Percentiles rank a stretch among this genome's conserved stretches.
Evolutionary conservation across 169 alveolate genomes (phyloP).

Genomic region (Cryptosporidium ubiquitum): DNA sequence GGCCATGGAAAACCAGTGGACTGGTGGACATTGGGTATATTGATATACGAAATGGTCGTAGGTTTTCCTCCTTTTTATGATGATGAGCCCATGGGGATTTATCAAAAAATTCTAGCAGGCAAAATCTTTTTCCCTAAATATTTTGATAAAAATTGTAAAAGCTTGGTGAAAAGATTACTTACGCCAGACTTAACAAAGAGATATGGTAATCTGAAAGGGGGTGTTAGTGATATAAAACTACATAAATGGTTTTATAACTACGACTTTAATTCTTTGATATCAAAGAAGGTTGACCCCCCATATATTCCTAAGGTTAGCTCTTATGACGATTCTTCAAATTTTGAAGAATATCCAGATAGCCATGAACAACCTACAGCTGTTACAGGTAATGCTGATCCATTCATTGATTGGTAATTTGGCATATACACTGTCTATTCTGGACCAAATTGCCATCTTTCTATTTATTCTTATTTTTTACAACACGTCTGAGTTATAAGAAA

Average conservation of each 20-base stretch:
- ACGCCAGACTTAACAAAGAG: slow-evolving; percentile 94
- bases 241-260: slow-evolving; percentile 88
- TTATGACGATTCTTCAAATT: slow-evolving; percentile 84
- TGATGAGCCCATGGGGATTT: slow-evolving; percentile 97
- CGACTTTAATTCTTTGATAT: slow-evolving; percentile 85
- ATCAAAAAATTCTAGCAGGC: slow-evolving; percentile 95
- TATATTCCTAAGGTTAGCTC: slow-evolving; percentile 83
- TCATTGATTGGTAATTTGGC: slow-evolving; percentile 84
- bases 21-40: slow-evolving; percentile 98
- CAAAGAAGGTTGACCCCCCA: slow-evolving; percentile 86
- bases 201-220: slow-evolving; percentile 94
- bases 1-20: slow-evolving; percentile 97
- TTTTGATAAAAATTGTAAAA: slow-evolving; percentile 90
- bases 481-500: not conserved
- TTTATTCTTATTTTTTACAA: not conserved
- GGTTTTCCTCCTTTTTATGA: slow-evolving; percentile 98
- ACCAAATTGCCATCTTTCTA: not conserved
- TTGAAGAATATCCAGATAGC: slow-evolving; percentile 87
- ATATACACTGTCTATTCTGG: not conserved
- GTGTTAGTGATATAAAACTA: slow-evolving; percentile 92
- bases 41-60: slow-evolving; percentile 97
- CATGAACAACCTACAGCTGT: slow-evolving; percentile 85
- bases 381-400: slow-evolving; percentile 87
- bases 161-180: slow-evolving; percentile 91
- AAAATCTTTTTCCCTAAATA: slow-evolving; percentile 93